Conservation (phyloP, 495 filamentous ascomycete species). For the Evernia prunastri region DNA sequence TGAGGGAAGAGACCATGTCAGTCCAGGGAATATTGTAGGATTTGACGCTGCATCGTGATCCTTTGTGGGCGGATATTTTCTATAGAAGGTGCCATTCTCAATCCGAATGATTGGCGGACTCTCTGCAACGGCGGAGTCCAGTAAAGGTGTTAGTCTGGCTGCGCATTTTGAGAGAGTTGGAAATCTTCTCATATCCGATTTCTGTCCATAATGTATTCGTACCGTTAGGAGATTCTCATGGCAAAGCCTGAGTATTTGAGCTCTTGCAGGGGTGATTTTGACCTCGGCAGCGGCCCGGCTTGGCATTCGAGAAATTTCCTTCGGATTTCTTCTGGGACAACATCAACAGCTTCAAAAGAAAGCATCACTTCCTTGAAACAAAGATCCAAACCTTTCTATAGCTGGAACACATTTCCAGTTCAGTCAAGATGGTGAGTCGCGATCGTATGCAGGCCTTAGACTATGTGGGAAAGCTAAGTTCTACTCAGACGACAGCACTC, state of each 20-base stretch:
- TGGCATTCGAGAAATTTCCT: slow-evolving; percentile 28
- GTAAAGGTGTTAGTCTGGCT: background rate
- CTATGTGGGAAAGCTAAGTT: background rate
- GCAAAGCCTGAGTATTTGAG: background rate
- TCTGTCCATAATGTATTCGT: slow-evolving; percentile 12
- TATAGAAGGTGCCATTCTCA: slow-evolving; percentile 71
- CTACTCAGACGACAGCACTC: slow-evolving; percentile 48
- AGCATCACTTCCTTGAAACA: background rate
- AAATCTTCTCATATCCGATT: slow-evolving; percentile 28
- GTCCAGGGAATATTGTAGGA: slow-evolving; percentile 59
- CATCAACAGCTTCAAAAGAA: background rate
- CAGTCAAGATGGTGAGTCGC: slow-evolving; percentile 17
- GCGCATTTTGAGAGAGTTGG: slow-evolving; percentile 12
- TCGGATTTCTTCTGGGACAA: background rate
- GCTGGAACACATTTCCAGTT: background rate
- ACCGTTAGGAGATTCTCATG: background rate
- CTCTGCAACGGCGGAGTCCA: slow-evolving; percentile 16
- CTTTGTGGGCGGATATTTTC: slow-evolving; percentile 57
- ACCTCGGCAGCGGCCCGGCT: slow-evolving; percentile 14
- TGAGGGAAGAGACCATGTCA: slow-evolving; percentile 61
- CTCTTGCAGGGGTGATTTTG: background rate
- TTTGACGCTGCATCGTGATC: slow-evolving; percentile 38
- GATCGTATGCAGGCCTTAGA: no score
- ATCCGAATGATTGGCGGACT: slow-evolving; percentile 63
- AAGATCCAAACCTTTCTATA: background rate